Conservation (phyloP, 768 basidiomycete genomes). For the Dendrothele bispora region DNA sequence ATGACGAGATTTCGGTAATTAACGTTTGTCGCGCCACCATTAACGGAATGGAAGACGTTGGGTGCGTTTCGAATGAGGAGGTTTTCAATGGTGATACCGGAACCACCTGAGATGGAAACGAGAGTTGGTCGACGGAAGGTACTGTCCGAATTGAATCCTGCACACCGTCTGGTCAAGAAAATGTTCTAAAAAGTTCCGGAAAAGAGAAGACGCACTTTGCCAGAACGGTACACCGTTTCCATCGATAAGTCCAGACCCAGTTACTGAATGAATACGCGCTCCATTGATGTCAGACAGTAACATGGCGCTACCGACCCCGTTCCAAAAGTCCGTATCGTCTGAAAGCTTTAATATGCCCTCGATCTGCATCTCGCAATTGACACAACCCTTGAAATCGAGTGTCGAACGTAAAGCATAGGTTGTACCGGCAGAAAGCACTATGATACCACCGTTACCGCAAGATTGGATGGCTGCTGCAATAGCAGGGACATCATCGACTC, state of each 20-base stretch:
- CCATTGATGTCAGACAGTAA: conserved; percentile 22
- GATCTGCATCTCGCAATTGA: conserved; percentile 27
- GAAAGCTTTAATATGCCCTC: conserved; percentile 30
- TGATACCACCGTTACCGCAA: conserved; percentile 30
- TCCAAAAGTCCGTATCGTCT: conserved; percentile 26
- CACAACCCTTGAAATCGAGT: conserved; percentile 28
- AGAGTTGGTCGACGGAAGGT: conserved; percentile 28
- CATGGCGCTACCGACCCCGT: conserved; percentile 23
- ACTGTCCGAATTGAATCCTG: conserved; percentile 27
- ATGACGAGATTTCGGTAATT: conserved; percentile 22
- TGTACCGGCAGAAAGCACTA: conserved; percentile 26
- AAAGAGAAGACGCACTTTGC: conserved; percentile 16
- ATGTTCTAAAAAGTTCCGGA: not conserved
- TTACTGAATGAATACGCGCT: conserved; percentile 25
- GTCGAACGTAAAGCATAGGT: conserved; percentile 25
- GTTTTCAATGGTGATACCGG: conserved; percentile 26
- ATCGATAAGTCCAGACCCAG: conserved; percentile 28
- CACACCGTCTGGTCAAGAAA: not conserved
- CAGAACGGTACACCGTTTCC: conserved; percentile 31
- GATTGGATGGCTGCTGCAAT: conserved; percentile 27
- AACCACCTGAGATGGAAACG: conserved; percentile 26
- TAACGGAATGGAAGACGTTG: conserved; percentile 31
- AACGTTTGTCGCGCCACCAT: conserved; percentile 25
- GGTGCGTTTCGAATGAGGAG: conserved; percentile 28
- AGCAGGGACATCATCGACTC: conserved; percentile 29